phyloP scores from a whole-genome alignment of 108 stramenopile species.

The Poteriospumella lacustris region DNA sequence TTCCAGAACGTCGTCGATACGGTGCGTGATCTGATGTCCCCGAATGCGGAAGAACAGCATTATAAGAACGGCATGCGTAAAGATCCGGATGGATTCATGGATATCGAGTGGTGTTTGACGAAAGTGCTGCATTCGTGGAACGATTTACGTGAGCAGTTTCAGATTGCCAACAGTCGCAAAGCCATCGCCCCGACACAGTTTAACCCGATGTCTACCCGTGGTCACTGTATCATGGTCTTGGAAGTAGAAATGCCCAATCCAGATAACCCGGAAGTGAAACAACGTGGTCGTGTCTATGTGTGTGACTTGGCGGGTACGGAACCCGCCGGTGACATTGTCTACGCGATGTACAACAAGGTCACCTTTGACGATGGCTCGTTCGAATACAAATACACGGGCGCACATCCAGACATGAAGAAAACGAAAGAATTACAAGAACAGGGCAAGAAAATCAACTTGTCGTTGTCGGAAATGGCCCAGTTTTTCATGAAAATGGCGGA shows the following conservation, averaged over 20 bases:
- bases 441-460: constrained; percentile 64
- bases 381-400: constrained; percentile 55
- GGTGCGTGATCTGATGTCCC: constrained; percentile 61
- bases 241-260: constrained; percentile 60
- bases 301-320: constrained; percentile 62
- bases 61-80: constrained; percentile 63
- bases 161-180: constrained; percentile 55
- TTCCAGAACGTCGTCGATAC: constrained; percentile 66
- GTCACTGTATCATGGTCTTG: constrained; percentile 64
- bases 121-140: constrained; percentile 56
- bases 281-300: constrained; percentile 57
- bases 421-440: constrained; percentile 62
- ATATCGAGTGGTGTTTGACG: constrained; percentile 60
- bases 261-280: constrained; percentile 44
- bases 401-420: constrained; percentile 57
- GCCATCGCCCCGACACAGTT: constrained; percentile 53
- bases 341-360: constrained; percentile 56
- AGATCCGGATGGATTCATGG: constrained; percentile 64
- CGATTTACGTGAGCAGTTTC: constrained; percentile 51
- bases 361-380: constrained; percentile 51
- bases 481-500: constrained; percentile 69
- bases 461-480: constrained; percentile 60
- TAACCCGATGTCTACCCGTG: constrained; percentile 58
- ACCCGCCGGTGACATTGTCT: constrained; percentile 61
- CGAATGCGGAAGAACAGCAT: constrained; percentile 52